A percentile compares a stretch with the other conserved stretches of the same genome.
These are phyloP conservation scores for Amauroascus verrucosus DNA, from an alignment of 2,329 filamentous ascomycete species.

Conservation along the genomic window DNA sequence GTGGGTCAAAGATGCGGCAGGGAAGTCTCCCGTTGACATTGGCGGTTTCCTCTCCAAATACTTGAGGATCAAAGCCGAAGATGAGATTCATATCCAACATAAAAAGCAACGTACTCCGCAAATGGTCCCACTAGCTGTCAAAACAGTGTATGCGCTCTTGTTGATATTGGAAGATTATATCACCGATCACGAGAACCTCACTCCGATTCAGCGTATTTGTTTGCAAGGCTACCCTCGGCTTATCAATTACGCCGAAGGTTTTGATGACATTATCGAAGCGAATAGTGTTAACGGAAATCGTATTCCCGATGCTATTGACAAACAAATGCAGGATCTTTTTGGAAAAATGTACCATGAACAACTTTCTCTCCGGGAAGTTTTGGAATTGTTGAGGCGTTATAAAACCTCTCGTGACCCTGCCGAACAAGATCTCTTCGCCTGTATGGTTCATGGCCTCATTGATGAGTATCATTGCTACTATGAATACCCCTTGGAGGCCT, in stretches of 20 bases:
- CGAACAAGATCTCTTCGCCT: constrained; percentile 91
- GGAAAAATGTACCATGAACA: constrained; percentile 96
- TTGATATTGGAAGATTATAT: constrained; percentile 64
- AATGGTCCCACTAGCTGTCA: constrained; percentile 68
- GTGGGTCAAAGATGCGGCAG: constrained; percentile 64
- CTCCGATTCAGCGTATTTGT: constrained; percentile 72
- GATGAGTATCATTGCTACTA: constrained; percentile 95
- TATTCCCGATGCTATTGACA: constrained; percentile 67
- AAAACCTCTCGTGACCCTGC: constrained; percentile 74
- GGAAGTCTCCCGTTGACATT: constrained; percentile 56
- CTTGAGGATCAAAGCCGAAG: constrained; percentile 69
- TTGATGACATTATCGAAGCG: constrained; percentile 78
- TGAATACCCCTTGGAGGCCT: constrained; percentile 89
- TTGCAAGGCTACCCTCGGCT: constrained; percentile 87
- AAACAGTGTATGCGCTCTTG: constrained; percentile 72
- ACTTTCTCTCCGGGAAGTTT: constrained; percentile 72
- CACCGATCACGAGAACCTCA: constrained; percentile 56
- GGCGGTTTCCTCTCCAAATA: constrained; percentile 66
- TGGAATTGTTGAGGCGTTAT: constrained; percentile 73
- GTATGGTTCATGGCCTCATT: constrained; percentile 96
- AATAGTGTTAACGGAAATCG: constrained; percentile 75
- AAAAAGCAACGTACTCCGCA: constrained; percentile 53
- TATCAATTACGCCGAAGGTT: constrained; percentile 92
- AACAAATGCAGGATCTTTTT: constrained; percentile 93
- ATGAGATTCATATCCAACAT: constrained; percentile 66